Base-by-base conservation (phyloP, 805 yeast genomes). In the Myxozyma udenii region DNA sequence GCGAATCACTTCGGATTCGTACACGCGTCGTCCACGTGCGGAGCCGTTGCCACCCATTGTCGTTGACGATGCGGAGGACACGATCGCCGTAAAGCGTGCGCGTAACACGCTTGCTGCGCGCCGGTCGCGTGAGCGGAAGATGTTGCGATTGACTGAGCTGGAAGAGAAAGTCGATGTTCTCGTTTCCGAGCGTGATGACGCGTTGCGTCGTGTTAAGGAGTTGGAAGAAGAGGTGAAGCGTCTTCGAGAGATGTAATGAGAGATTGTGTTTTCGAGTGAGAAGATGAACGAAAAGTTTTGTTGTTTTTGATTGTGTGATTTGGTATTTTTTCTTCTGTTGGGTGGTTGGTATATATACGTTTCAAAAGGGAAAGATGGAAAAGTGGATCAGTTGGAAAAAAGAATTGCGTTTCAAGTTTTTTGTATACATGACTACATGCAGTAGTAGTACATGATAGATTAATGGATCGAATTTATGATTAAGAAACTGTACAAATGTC, bases 71-170 rank as follows among this genome's bases (percentile, higher is more conserved):
- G 67, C 74, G 23, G 71, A 67, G 44, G 95, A 89, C 68, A 79
- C 84, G n/a, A 78, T 77, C 51, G 79, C 87, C 41, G 68, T 85
- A 63, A 91, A 91, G 74, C 83, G 98, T 68, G 98, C 98, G 6
- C 83, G 91, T 71, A 91, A 93, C 78, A 91, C 91, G n/a, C 71
- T 83, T 44, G 96, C 89, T 67, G 97, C 98, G 61, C 81, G 98
- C 69, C 79, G 96, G 68, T 89, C 96, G 30, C 78, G 98, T 63
- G 95, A 95, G 30, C 81, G 95, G 68, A 88, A 90, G 71, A 82
- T 85, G 83, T 86, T 86, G 68, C 80, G 95, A 69, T 85, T 90
- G 87, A 63, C 71, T 54, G 91, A 87, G 67, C 74, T 90, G 67
- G 97, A 90, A 71, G 79, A 70, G 22, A 81, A 80, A 68, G 93